Base-by-base conservation (phyloP, 1,284 basidiomycete genomes). In the Ustilago xerochloae region DNA sequence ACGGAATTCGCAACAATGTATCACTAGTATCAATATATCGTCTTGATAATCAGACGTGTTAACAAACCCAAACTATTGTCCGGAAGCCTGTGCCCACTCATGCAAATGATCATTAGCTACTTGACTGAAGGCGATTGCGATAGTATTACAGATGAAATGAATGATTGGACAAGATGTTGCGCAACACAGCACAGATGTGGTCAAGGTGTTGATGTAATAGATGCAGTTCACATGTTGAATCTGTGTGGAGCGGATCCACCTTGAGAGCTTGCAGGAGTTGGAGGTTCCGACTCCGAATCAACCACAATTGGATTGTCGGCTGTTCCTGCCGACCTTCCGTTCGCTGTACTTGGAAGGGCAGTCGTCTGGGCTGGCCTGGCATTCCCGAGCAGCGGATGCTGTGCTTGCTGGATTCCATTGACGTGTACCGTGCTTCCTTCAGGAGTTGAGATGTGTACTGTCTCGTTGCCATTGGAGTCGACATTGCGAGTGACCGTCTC, bases 401-500 rank as follows among this genome's bases (percentile, higher is more conserved):
- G 36, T 13, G 54, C 51, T 51, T 81, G 78, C 35, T 64, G 67
- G 1, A 80, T 61, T 9, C 79, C 79, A 28, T 81, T 81, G 20
- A 81, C 66, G 43, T 64, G 61, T n/a, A 81, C 70, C 6, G 71
- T 69, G 62, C 68, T 70, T 26, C 76, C 78, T 24, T 77, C 73
- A 0, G 79, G 78, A 9, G 79, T 75, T 22, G 66, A 63, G 3
- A 55, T 60, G 49, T 79, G 78, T 9, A 81, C 67, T 5, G 79
- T 81, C 47, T 65, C 74, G 43, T 78, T 77, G 52, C 79, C 79
- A n/a, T 65, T 59, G 12, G 35, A 55, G 30, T 81, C 79, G 15
- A 79, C 70, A n/a, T 65, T 74, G 39, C 74, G 75, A 8, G 75
- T 79, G 46, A 71, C 58, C 3, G 78, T 81, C 56, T 81, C 76